Evolutionary conservation across 23 red algal genomes (phyloP), one percentile per base, ranked within the genome.

Genomic region (Gracilaria gracilis): DNA sequence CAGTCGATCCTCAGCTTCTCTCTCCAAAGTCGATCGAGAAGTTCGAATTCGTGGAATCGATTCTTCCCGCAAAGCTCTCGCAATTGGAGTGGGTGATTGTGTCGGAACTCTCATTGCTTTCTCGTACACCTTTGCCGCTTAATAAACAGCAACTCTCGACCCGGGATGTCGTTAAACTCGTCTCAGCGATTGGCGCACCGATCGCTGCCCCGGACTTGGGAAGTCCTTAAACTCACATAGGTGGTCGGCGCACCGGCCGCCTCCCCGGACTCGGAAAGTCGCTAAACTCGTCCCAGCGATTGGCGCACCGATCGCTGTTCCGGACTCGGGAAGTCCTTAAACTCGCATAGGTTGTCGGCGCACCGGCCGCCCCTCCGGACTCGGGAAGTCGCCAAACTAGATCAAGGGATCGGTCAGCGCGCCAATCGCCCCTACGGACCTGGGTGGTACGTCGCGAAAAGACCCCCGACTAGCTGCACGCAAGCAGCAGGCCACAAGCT

Each of bases 341-440:
- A 46, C 42, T 46, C 42, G 42, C 42, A 46, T 7, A 46, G 42
- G 42, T 46, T 4, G 4, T 46, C 42, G 42, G 42, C 42, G 42
- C 42, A 11, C 42, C 42, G 42, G 11, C 42, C 42, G 42, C 11
- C 11, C 11, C 42, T 11, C 42, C 11, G 55, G 66, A 71, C 66
- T 39, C 66, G 66, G 66, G 31, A 71, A 6, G 66, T 71, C 66
- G 35, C 35, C 35, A 39, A 71, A 71, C 27, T 34, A 9, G 66
- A 37, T 25, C 66, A 71, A 17, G 15, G 12, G 31, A 71, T 71
- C 66, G 66, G 31, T 34, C 25, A 34, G 27, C 66, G 12, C 15
- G n/a, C 66, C 66, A 25, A 71, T 71, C 66, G 66, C 66, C 66
- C n/a, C 35, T 25, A 36, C 66, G 17, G 66, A 71, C 35, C 66